Evolutionary conservation across 768 basidiomycete species (phyloP), one percentile per base, ranked within the genome.

Genomic region (Auriscalpium microsporum): DNA sequence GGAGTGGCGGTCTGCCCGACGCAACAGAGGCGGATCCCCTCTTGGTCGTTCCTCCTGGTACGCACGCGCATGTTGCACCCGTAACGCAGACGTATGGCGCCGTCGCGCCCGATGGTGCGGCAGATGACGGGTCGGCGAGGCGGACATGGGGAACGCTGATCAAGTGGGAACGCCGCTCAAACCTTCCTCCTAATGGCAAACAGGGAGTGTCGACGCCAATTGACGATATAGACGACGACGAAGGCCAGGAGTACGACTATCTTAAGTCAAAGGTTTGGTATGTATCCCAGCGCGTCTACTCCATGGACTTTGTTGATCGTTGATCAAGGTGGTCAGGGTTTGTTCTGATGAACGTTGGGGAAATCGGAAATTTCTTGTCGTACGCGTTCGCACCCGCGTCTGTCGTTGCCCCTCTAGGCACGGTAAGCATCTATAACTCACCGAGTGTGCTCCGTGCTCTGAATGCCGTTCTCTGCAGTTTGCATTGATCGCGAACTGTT

Each of bases 341-440:
- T 63, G 58, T 82, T 13, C 75, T 96, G 49, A 94, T 97, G 84
- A 91, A 93, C 60, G 57, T 95, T 19, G 95, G 95, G 13, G 95
- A 99, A 59, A 72, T 73, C 67, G 82, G 93, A 7, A 97, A 97
- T 66, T 97, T 96, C 64, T 85, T 84, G 48, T 90, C 90, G 0
- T 94, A 94, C 58, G 92, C 85, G 0, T 94, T 79, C 69, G 91
- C 91, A 19, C 92, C 92, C 9, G 91, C 92, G 6, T 91, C 89
- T n/a, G 73, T 94, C 5, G 93, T 97, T 11, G 94, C 95, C 0
- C 95, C 95, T 33, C 75, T 98, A 10, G 95, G 95, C n/a, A 94
- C 91, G 46, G 94, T 95, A 62, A 72, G 84, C 71, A 45, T 61
- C 62, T 57, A 21, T 35, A 53, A 21, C 45, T 48, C 48, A 33